Base-by-base conservation (phyloP, 192 early-diverging fungal species). In the Entophlyctis luteolus region DNA sequence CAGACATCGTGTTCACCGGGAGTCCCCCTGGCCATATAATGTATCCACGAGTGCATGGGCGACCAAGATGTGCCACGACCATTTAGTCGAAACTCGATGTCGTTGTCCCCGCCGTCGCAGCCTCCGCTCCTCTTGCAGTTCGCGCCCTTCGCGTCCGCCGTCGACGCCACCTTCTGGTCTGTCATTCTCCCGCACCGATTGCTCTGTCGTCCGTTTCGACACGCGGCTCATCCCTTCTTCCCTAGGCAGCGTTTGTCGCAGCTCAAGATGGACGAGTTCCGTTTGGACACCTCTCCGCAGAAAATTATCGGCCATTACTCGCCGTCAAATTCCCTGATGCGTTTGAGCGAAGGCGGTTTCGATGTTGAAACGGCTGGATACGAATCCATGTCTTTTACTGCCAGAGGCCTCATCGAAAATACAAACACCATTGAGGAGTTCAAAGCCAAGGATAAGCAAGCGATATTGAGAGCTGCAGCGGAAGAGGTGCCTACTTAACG, bases 351-450 rank as follows among this genome's bases (percentile, higher is more conserved):
- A 20, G 69, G 69, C 0, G 83, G 84, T 34, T 85, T 90, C 34
- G 62, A n/a, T 38, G 55, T n/a, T 32, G 38, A n/a, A n/a, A 1
- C 14, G 8, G 39, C 39, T 42, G 39, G 39, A 12, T 1, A 10
- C 34, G 3, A 50, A 16, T 23, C 77, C 82, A 25, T 66, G 81
- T 5, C 74, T 78, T 29, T 66, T 80, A 3, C 75, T 72, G 72
- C 77, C 75, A 10, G 73, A 77, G 31, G 92, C 87, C 1, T 65
- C 1, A 72, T 99, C 35, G 76, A 82, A 62, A 99, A 97, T 76
- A 94, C 93, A 33, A 99, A 99, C 73, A 97, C 96, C 0, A 78
- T 97, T 4, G 93, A 96, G 66, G 93, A 93, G 46, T 99, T 96
- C 71, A 92, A 90, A 67, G 63, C 59, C 39, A 52, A 85, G 31